phyloP scores from a whole-genome alignment of 352 stramenopile species.

The Phytophthora crassamura region DNA sequence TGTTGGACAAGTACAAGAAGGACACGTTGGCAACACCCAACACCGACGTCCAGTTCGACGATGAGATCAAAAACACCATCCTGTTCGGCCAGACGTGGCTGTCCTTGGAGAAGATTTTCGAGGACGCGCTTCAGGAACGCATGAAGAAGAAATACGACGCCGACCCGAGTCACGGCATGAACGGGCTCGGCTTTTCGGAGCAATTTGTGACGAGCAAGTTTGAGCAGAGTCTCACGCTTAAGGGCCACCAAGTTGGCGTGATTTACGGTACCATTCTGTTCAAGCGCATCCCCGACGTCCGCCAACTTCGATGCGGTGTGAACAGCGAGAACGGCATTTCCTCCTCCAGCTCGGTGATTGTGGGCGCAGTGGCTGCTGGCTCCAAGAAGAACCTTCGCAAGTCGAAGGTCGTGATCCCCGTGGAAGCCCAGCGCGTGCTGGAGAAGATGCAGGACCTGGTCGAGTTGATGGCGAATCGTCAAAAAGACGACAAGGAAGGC shows the following conservation, averaged over 20 bases:
- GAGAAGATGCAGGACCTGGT: conserved; percentile 92
- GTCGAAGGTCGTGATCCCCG: conserved; percentile 81
- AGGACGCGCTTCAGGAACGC: conserved; percentile 87
- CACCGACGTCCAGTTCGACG: conserved; percentile 69
- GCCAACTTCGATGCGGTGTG: conserved; percentile 85
- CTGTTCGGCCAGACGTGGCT: conserved; percentile 91
- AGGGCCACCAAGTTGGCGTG: conserved; percentile 87
- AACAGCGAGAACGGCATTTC: conserved; percentile 91
- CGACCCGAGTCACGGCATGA: conserved; percentile 45
- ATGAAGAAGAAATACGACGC: conserved; percentile 81
- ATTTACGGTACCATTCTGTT: conserved; percentile 90
- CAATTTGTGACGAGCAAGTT: conserved; percentile 88
- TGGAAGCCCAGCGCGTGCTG: conserved; percentile 86
- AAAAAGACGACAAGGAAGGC: conserved; percentile 91
- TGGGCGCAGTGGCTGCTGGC: conserved; percentile 57
- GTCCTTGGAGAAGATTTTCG: conserved; percentile 89
- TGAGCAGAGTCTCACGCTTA: conserved; percentile 87
- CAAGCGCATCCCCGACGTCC: conserved; percentile 89
- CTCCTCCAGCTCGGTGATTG: conserved; percentile 88
- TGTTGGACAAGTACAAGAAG: conserved; percentile 90
- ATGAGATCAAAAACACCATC: conserved; percentile 86
- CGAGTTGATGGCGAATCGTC: conserved; percentile 85
- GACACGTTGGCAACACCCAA: conserved; percentile 56
- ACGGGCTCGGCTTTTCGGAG: conserved; percentile 69
- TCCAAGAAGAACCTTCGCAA: conserved; percentile 74